Percentiles rank a stretch among this genome's conserved stretches.
phyloP scores from a whole-genome alignment of 2,329 filamentous ascomycete species.

The Sporothrix humicola region DNA sequence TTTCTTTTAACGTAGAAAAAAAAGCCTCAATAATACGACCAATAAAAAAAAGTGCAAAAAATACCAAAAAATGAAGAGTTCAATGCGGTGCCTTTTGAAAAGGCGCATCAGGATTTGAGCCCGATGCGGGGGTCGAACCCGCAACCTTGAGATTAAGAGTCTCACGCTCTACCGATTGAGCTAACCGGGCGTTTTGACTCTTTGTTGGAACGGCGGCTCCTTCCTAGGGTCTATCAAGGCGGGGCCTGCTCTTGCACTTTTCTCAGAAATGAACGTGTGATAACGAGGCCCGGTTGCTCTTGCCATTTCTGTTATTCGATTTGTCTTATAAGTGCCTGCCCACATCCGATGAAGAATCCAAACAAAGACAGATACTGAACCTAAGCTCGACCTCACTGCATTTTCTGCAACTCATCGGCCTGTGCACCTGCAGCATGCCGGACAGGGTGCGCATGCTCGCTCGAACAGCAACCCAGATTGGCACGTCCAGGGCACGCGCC shows the following conservation, averaged over 20 bases:
- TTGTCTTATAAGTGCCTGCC: not conserved
- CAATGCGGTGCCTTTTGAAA: constrained; percentile 25
- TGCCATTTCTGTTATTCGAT: not conserved
- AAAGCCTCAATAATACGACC: no score
- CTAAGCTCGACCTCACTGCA: not conserved
- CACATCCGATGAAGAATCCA: not conserved
- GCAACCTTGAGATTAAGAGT: constrained; percentile 61
- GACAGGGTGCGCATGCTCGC: constrained; percentile 11
- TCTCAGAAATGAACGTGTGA: not conserved
- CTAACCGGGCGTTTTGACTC: constrained; percentile 56
- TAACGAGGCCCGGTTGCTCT: not conserved
- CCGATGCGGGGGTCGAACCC: constrained; percentile 54
- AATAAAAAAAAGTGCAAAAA: not conserved
- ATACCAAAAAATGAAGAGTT: constrained; percentile 22
- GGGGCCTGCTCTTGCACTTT: not conserved
- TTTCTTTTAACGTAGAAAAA: no score
- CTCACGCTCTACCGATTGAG: constrained; percentile 76
- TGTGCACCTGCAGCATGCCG: constrained; percentile 24
- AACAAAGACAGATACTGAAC: no score
- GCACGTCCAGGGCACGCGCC: constrained; percentile 18
- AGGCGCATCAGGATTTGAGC: constrained; percentile 50
- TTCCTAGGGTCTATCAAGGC: constrained; percentile 7
- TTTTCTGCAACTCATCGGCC: constrained; percentile 11
- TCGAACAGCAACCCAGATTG: constrained; percentile 4
- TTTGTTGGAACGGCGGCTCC: constrained; percentile 9